Conservation (phyloP, 768 basidiomycete species). For the Boletus vinaceobasis region DNA sequence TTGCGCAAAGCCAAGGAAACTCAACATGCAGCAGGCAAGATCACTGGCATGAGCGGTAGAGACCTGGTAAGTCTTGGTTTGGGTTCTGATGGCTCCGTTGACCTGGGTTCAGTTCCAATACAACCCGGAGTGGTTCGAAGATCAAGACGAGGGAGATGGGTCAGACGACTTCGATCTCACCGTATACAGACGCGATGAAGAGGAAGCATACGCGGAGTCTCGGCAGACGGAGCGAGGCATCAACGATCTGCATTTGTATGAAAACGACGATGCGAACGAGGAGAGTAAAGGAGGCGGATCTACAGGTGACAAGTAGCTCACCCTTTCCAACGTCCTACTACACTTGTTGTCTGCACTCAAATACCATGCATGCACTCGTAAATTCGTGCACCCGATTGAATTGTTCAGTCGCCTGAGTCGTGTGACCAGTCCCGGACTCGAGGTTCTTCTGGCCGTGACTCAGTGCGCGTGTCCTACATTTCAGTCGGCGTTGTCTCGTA, state of each 20-base stretch:
- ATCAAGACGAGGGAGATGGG: slow-evolving; percentile 50
- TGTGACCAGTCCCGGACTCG: slow-evolving; percentile 5
- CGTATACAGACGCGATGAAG: slow-evolving; percentile 49
- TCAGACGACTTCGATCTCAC: slow-evolving; percentile 56
- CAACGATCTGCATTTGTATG: slow-evolving; percentile 16
- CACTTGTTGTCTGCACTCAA: neutral
- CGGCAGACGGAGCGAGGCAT: slow-evolving; percentile 18
- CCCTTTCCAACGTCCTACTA: neutral
- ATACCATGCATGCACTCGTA: neutral
- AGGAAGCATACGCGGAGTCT: slow-evolving; percentile 28
- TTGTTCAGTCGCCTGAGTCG: neutral
- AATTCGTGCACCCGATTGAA: neutral
- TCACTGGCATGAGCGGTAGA: slow-evolving; percentile 88
- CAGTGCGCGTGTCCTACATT: slow-evolving; percentile 1
- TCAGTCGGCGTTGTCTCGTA: neutral
- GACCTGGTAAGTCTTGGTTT: slow-evolving; percentile 65
- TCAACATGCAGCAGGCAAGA: slow-evolving; percentile 85
- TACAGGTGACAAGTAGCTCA: neutral
- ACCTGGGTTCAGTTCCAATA: slow-evolving; percentile 71
- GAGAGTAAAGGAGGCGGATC: slow-evolving; percentile 1
- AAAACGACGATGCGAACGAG: slow-evolving; percentile 18
- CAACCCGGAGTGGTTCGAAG: slow-evolving; percentile 93
- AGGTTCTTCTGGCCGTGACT: neutral
- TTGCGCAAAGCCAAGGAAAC: slow-evolving; percentile 76
- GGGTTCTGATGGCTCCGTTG: slow-evolving; percentile 1